Conservation (phyloP, 2,329 filamentous ascomycete species). For the Escovopsis weberi region DNA sequence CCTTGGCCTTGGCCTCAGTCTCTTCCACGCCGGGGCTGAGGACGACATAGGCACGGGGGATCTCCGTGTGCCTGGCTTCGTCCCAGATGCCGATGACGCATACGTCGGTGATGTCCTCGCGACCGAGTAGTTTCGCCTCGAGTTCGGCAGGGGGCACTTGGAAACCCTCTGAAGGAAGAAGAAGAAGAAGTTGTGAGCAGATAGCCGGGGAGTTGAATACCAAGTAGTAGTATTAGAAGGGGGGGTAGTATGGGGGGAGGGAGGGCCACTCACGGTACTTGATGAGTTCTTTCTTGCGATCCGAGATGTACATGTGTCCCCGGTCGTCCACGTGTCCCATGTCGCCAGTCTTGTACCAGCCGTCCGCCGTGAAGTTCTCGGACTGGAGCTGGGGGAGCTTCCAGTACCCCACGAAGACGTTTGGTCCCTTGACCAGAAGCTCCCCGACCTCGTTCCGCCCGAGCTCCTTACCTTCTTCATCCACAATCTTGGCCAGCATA, state of each 20-base stretch:
- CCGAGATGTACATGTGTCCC: conserved; percentile 81
- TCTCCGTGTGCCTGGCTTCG: conserved; percentile 46
- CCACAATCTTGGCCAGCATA: conserved; percentile 69
- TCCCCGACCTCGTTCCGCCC: conserved; percentile 47
- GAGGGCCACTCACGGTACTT: conserved; percentile 30
- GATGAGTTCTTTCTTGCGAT: conserved; percentile 59
- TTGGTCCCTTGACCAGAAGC: conserved; percentile 65
- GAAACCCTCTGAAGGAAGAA: conserved; percentile 35
- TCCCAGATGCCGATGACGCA: conserved; percentile 50
- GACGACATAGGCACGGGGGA: conserved; percentile 39
- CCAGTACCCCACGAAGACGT: conserved; percentile 65
- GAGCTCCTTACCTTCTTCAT: conserved; percentile 41
- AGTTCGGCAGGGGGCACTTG: conserved; percentile 58
- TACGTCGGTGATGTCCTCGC: conserved; percentile 38
- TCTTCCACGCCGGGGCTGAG: conserved; percentile 20
- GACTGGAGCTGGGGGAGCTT: conserved; percentile 57
- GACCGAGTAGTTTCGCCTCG: conserved; percentile 31
- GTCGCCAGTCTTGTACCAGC: conserved; percentile 85
- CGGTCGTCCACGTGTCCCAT: conserved; percentile 64
- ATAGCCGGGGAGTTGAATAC: neutral
- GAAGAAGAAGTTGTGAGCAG: neutral
- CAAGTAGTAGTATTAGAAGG: conserved; percentile 4
- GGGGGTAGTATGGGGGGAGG: too few relatives aligned
- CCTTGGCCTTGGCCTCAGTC: conserved; percentile 18
- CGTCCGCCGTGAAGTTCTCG: conserved; percentile 58